phyloP scores from a whole-genome alignment of 306 rosid species.

The Corylus avellana region DNA sequence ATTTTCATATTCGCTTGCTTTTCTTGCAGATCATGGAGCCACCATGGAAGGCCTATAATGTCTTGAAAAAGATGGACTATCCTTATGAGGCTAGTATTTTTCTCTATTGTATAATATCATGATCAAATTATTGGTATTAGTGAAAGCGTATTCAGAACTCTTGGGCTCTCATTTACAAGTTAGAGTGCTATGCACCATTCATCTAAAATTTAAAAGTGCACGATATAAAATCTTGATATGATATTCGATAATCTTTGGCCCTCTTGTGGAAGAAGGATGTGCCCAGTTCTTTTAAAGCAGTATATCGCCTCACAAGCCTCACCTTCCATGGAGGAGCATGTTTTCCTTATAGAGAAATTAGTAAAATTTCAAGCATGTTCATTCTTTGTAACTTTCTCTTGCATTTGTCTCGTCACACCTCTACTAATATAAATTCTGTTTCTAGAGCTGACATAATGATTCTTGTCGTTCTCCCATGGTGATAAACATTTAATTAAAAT shows the following conservation, averaged over 20 bases:
- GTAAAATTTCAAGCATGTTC: background rate
- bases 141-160: conserved; percentile 7
- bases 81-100: conserved; percentile 75
- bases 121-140: background rate
- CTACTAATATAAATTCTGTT: background rate
- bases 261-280: background rate
- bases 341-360: background rate
- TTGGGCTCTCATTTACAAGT: conserved; percentile 1
- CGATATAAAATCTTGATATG: background rate
- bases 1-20: conserved; percentile 21
- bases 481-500: background rate
- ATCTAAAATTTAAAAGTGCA: background rate
- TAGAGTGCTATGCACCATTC: background rate
- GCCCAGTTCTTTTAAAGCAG: background rate
- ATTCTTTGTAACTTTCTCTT: background rate
- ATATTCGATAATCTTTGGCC: background rate
- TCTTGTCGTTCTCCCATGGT: background rate
- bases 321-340: background rate
- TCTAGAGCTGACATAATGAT: background rate
- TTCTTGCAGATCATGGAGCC: conserved; percentile 91
- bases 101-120: background rate
- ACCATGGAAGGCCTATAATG: conserved; percentile 88
- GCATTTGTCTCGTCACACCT: background rate
- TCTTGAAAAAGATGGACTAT: conserved; percentile 84
- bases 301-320: background rate